These are phyloP conservation scores for Auricularia cornea DNA, from an alignment of 768 basidiomycete species.

Conservation along the genomic window DNA sequence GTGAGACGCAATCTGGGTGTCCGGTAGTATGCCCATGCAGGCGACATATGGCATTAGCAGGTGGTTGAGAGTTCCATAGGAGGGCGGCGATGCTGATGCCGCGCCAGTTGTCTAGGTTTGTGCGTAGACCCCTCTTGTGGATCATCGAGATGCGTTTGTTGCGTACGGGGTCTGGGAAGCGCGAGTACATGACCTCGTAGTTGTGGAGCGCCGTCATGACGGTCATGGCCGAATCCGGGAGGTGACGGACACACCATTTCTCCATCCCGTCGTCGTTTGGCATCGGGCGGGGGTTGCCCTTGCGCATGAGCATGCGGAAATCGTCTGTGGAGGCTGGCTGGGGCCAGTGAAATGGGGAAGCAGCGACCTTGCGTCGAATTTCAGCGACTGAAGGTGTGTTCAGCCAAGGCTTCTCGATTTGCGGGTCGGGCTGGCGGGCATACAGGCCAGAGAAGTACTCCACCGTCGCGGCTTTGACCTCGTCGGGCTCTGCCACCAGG, in stretches of 20 bases:
- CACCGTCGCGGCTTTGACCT: background rate
- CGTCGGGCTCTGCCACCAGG: background rate
- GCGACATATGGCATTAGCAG: constrained; percentile 17
- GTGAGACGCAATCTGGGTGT: background rate
- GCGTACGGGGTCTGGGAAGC: constrained; percentile 21
- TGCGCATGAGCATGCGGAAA: constrained; percentile 16
- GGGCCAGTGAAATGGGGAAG: constrained; percentile 20
- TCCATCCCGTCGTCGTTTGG: constrained; percentile 29
- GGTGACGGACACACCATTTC: constrained; percentile 24
- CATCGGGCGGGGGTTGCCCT: constrained; percentile 21
- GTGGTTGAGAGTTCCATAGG: constrained; percentile 19
- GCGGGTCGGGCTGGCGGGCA: background rate
- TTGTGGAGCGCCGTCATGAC: constrained; percentile 21
- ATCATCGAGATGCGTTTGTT: constrained; percentile 18
- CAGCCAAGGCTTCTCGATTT: background rate
- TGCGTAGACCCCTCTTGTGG: constrained; percentile 19
- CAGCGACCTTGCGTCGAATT: background rate
- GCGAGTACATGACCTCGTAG: constrained; percentile 17
- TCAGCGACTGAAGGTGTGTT: background rate
- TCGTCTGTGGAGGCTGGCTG: constrained; percentile 6
- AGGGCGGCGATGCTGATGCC: constrained; percentile 20
- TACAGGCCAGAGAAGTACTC: background rate
- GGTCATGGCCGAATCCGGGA: constrained; percentile 16
- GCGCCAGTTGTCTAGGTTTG: constrained; percentile 22
- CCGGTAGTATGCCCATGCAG: background rate